phyloP scores from a whole-genome alignment of 345 rosid species.

The Conringia planisiliqua region DNA sequence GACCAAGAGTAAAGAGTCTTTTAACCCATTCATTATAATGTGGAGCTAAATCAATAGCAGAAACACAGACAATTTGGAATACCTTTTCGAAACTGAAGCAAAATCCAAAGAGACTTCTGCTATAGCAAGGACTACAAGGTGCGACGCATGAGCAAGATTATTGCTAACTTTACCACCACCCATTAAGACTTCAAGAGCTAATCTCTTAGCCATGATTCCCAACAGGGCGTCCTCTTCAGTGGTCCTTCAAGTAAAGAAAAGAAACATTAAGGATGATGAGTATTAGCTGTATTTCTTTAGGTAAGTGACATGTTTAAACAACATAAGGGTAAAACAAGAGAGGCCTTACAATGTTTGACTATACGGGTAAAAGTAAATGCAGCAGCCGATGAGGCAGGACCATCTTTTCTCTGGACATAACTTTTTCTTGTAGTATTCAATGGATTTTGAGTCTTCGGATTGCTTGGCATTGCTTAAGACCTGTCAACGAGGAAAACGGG shows the following conservation, averaged over 20 bases:
- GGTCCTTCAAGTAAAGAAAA: slow-evolving; percentile 39
- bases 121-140: slow-evolving; percentile 53
- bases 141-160: slow-evolving; percentile 61
- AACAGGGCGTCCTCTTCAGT: slow-evolving; percentile 52
- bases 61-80: not conserved
- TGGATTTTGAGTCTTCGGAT: slow-evolving; percentile 42
- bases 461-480: slow-evolving; percentile 62
- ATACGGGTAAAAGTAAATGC: slow-evolving; percentile 48
- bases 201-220: slow-evolving; percentile 58
- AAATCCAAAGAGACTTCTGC: slow-evolving; percentile 50
- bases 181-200: slow-evolving; percentile 67
- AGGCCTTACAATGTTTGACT: slow-evolving; percentile 48
- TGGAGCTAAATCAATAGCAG: not conserved
- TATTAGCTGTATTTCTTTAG: not conserved
- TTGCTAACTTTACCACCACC: slow-evolving; percentile 73
- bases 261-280: not conserved
- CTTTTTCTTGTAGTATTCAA: slow-evolving; percentile 62
- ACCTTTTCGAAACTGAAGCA: slow-evolving; percentile 47
- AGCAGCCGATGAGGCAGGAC: slow-evolving; percentile 66
- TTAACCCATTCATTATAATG: not conserved
- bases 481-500: slow-evolving; percentile 38
- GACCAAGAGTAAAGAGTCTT: not conserved
- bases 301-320: not conserved
- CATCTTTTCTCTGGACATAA: slow-evolving; percentile 71
- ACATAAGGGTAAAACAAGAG: not conserved